phyloP scores from a whole-genome alignment of 257 asterid genomes.

The Petunia axillaris region DNA sequence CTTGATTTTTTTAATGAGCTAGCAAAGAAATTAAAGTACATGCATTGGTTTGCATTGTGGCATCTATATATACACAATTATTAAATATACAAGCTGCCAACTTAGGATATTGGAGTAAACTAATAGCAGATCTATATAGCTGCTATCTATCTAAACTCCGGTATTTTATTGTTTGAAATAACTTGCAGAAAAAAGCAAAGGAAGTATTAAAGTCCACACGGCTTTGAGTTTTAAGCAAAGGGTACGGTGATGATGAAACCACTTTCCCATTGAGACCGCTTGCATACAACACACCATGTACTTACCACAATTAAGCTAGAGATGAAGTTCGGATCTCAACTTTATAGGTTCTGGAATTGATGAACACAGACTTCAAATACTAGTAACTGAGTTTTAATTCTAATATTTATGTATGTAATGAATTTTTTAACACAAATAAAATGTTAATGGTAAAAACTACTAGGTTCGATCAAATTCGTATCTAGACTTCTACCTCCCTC shows the following conservation, averaged over 20 bases:
- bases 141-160: neutral
- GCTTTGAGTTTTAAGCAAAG: constrained; percentile 13
- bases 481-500: too few species aligned
- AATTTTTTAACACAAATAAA: too few species aligned
- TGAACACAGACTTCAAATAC: too few species aligned
- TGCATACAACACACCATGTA: neutral
- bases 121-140: neutral
- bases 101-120: neutral
- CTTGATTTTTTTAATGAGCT: too few species aligned
- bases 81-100: neutral
- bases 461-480: too few species aligned
- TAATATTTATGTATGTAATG: too few species aligned
- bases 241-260: neutral
- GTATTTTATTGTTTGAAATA: neutral
- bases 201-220: constrained; percentile 33
- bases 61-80: neutral
- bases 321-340: too few species aligned
- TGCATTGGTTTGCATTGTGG: too few species aligned
- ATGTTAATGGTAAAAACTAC: too few species aligned
- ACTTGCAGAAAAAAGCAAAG: neutral
- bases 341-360: too few species aligned
- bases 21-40: too few species aligned
- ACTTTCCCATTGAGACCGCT: constrained; percentile 26
- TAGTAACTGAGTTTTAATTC: too few species aligned
- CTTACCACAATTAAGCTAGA: constrained; percentile 3